Base-by-base conservation (phyloP, 176 grass and related monocot genomes). In the Pontederia crassipes region DNA sequence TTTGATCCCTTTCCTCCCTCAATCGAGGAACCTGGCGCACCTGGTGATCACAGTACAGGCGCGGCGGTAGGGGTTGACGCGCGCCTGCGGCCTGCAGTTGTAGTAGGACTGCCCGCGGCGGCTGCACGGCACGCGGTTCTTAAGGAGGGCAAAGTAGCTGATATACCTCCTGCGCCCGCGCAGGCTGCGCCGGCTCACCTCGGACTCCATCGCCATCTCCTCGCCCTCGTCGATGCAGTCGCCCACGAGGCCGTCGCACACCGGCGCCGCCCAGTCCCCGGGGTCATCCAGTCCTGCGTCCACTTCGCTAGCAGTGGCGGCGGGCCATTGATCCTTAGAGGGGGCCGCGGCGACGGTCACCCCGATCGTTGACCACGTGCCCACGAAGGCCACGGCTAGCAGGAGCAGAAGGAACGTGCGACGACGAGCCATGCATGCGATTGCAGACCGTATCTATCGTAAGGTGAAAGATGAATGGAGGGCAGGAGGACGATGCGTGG, bases 91-190 rank as follows among this genome's bases (percentile, higher is more conserved):
- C 61, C 45, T 45, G 69, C 70, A 79, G 54, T 79, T 79, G 70
- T 79, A 79, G 70, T 79, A 79, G 1, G 77, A 79, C 18, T 67
- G 59, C 9, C 77, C 77, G 62, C 69, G 71, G 61, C 62, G 71
- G 61, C 52, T 61, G 69, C 77, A 79, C 6, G 77, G 77, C 11
- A 79, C 77, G 14, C 77, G 69, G 46, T 79, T 50, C 27, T 61
- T 79, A 17, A 18, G 67, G 45, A 79, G 60, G 2, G 62, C 77
- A 0, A 61, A 54, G 52, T 79, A 79, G 61, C 77, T 74, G 18
- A 79, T 73, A 47, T 58, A 79, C 62, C 77, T 57, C 28, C 14
- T 35, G n/a, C 62, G 48, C 2, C 13, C 55, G 4, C 26, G 47
- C 32, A 79, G 76, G 28, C 59, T 53, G 29, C 76, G 76, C 10